Percentiles rank a stretch among this genome's conserved stretches.
Evolutionary conservation across 2,329 filamentous ascomycete genomes (phyloP).

Genomic region (Aspergillus unguis): DNA sequence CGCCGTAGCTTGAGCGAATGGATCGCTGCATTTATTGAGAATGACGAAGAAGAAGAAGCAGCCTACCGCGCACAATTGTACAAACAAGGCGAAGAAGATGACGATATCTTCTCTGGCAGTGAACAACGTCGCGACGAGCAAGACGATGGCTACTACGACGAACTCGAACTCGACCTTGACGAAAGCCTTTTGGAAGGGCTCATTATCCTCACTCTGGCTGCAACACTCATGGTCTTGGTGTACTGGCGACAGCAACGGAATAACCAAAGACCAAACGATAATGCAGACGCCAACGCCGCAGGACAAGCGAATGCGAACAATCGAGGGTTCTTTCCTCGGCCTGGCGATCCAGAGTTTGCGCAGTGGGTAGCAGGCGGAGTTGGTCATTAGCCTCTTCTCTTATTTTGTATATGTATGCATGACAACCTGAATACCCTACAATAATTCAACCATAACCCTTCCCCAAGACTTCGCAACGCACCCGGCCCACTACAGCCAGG

Average conservation of each 20-base stretch:
- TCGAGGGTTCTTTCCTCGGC: constrained; percentile 62
- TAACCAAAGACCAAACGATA: constrained; percentile 35
- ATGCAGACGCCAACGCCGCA: constrained; percentile 26
- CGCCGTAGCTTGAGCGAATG: constrained; percentile 80
- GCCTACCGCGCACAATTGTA: constrained; percentile 60
- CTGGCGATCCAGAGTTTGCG: constrained; percentile 64
- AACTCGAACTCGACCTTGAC: constrained; percentile 62
- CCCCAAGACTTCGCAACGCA: background rate
- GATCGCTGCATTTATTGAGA: constrained; percentile 78
- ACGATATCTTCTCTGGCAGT: constrained; percentile 29
- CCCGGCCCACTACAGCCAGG: background rate
- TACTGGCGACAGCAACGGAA: constrained; percentile 61
- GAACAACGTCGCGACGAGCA: constrained; percentile 30
- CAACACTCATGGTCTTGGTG: constrained; percentile 70
- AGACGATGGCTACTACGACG: constrained; percentile 57
- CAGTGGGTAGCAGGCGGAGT: constrained; percentile 68
- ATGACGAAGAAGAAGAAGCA: constrained; percentile 61
- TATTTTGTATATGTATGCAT: constrained; percentile 12
- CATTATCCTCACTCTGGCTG: constrained; percentile 74
- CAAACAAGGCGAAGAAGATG: constrained; percentile 36
- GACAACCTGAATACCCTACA: constrained; percentile 5
- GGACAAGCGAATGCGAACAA: constrained; percentile 32
- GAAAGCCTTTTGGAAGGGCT: constrained; percentile 81
- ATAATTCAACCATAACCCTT: background rate
- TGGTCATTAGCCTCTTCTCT: constrained; percentile 44